Base-by-base conservation (phyloP, 2,329 filamentous ascomycete genomes). In the Epichloe brachyelytri region DNA sequence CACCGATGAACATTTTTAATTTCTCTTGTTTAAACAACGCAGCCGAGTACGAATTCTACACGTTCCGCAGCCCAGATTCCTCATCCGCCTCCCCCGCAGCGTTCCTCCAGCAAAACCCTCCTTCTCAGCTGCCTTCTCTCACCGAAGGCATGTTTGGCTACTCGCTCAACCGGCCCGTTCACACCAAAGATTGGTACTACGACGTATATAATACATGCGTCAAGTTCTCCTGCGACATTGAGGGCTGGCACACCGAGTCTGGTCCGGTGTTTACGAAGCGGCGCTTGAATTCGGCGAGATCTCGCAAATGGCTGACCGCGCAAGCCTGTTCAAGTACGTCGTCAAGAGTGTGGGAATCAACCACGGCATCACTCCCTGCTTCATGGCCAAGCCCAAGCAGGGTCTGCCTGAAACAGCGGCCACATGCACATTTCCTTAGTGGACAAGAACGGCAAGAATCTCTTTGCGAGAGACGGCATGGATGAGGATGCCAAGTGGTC, bases 121-220 rank as follows among this genome's bases (percentile, higher is more conserved):
- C 85, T 14, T 73, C 83, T 46, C 68, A 80, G n/a, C 77, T 95
- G 8, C 88, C 88, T 0, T 74, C 85, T 22, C 71, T 96, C 48
- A 95, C 90, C 8, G 87, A 95, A 63, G 90, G 90, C 62, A 95
- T 95, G 90, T 95, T 95, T 61, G 90, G 89, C 53, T 96, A 96
- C 72, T 93, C 87, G 56, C 73, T 95, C 57, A 95, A 87, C 10
- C 77, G 89, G 20, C 86, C 90, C 0, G 80, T 90, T 1, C 88
- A 94, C 63, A 95, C 95, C 67, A 83, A 94, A 68, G 87, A 93
- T 41, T 95, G 91, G 71, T 96, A 86, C 70, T 95, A 95, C 65
- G 81, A 85, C 44, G 79, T 95, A 47, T 95, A 88, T 67, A 80
- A 94, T 56, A 79, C 84, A 0, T 94, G 88, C 70, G 75, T 78